phyloP scores from a whole-genome alignment of 1,139 yeast genomes.

The Yarrowia galli region DNA sequence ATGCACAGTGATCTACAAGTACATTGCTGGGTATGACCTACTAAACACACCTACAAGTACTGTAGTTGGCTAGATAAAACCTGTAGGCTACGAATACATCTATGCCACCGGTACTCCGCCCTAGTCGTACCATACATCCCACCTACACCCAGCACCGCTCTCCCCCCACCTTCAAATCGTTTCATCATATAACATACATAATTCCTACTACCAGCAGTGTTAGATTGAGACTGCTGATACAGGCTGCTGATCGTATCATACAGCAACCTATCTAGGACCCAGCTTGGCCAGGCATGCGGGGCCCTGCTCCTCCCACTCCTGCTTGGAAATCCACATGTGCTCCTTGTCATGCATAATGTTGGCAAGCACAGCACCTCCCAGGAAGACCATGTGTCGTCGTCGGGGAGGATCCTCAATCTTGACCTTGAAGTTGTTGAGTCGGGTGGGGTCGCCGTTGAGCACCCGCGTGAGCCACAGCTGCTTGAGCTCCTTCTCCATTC shows the following conservation, averaged over 20 bases:
- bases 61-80: too few relatives aligned
- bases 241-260: background rate
- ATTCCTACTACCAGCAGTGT: background rate
- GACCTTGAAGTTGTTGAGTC: slow-evolving; percentile 91
- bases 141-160: too few relatives aligned
- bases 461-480: slow-evolving; percentile 95
- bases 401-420: slow-evolving; percentile 99
- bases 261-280: slow-evolving; percentile 75
- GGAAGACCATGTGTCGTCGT: slow-evolving; percentile 98
- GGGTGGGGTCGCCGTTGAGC: slow-evolving; percentile 82
- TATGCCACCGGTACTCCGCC: too few relatives aligned
- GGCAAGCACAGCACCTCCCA: slow-evolving; percentile 98
- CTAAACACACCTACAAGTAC: too few relatives aligned
- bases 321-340: slow-evolving; percentile 95
- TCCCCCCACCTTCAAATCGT: background rate
- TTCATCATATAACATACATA: slow-evolving; percentile 33
- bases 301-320: slow-evolving; percentile 98
- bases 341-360: slow-evolving; percentile 98
- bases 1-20: too few relatives aligned
- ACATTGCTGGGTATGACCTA: too few relatives aligned
- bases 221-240: background rate
- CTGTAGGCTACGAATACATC: too few relatives aligned
- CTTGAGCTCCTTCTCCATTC: slow-evolving; percentile 93
- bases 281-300: slow-evolving; percentile 80
- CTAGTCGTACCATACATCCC: too few relatives aligned